A percentile compares a stretch with the other conserved stretches of the same genome.
Evolutionary conservation across 495 filamentous ascomycete genomes (phyloP).

Genomic region (Podospora fimiseda): DNA sequence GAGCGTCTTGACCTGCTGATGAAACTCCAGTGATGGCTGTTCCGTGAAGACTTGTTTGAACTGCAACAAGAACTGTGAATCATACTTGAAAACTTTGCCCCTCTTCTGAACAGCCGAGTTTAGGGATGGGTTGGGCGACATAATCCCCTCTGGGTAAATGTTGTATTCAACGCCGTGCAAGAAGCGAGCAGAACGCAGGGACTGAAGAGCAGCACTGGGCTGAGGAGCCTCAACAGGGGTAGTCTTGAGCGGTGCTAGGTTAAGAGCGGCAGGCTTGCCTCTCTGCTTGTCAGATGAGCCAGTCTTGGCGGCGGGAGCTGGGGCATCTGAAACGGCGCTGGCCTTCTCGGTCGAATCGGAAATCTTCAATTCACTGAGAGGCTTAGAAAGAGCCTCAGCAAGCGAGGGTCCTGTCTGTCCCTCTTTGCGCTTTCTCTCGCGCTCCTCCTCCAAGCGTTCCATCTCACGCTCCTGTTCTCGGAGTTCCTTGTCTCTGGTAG

Average conservation of each 20-base stretch:
- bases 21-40: slow-evolving; percentile 89
- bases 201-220: slow-evolving; percentile 85
- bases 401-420: slow-evolving; percentile 21
- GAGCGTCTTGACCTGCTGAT: slow-evolving; percentile 76
- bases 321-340: slow-evolving; percentile 44
- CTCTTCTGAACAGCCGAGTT: slow-evolving; percentile 67
- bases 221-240: slow-evolving; percentile 81
- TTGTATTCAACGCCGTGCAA: slow-evolving; percentile 51
- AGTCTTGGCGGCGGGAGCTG: slow-evolving; percentile 47
- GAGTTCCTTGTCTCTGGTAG: slow-evolving; percentile 55
- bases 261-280: slow-evolving; percentile 71
- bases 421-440: slow-evolving; percentile 42
- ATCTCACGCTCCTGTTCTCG: slow-evolving; percentile 47
- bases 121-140: slow-evolving; percentile 82
- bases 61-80: slow-evolving; percentile 92
- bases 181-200: slow-evolving; percentile 81
- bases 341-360: slow-evolving; percentile 22
- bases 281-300: slow-evolving; percentile 49
- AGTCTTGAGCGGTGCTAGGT: slow-evolving; percentile 65
- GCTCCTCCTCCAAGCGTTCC: slow-evolving; percentile 51
- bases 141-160: slow-evolving; percentile 75
- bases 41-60: slow-evolving; percentile 93
- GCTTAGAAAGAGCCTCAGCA: slow-evolving; percentile 36
- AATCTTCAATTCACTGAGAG: slow-evolving; percentile 38
- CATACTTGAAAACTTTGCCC: slow-evolving; percentile 83